Evolutionary conservation across 441 rosid genomes (phyloP).

Genomic region (Brassica hybrid): DNA sequence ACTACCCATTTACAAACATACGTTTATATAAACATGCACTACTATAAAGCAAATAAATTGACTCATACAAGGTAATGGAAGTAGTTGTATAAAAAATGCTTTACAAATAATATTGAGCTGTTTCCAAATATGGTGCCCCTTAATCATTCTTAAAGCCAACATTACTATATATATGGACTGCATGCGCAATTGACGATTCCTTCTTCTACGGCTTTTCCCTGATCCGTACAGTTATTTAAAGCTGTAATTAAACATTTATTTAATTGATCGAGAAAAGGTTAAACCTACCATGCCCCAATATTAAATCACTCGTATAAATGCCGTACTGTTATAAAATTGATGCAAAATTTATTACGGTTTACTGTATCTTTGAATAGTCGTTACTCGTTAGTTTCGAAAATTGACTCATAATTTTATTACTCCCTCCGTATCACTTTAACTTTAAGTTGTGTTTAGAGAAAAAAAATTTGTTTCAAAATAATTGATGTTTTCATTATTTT

Average conservation of each 20-base stretch:
- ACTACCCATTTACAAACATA: slow-evolving; percentile 1
- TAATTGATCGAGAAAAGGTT: slow-evolving; percentile 2
- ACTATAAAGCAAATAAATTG: slow-evolving; percentile 27
- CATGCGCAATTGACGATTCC: slow-evolving; percentile 45
- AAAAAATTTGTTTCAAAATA: too few relatives aligned
- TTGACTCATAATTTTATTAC: slow-evolving; percentile 16
- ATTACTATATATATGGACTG: background rate
- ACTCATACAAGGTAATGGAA: slow-evolving; percentile 33
- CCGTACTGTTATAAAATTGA: background rate
- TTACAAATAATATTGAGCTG: slow-evolving; percentile 40
- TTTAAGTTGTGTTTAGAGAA: too few relatives aligned
- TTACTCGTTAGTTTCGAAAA: slow-evolving; percentile 20
- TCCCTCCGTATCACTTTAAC: background rate
- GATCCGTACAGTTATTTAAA: slow-evolving; percentile 41
- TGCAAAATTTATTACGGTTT: background rate
- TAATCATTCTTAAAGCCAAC: slow-evolving; percentile 40
- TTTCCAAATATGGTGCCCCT: slow-evolving; percentile 36
- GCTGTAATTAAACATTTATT: slow-evolving; percentile 19
- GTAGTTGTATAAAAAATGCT: slow-evolving; percentile 30
- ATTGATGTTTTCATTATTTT: too few relatives aligned
- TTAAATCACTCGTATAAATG: slow-evolving; percentile 7
- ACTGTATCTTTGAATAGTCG: slow-evolving; percentile 18
- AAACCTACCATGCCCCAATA: slow-evolving; percentile 22
- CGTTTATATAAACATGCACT: background rate
- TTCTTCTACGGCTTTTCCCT: slow-evolving; percentile 36